Evolutionary conservation across 2,329 filamentous ascomycete genomes (phyloP).

Genomic region (Lasiodiplodia gonubiensis): DNA sequence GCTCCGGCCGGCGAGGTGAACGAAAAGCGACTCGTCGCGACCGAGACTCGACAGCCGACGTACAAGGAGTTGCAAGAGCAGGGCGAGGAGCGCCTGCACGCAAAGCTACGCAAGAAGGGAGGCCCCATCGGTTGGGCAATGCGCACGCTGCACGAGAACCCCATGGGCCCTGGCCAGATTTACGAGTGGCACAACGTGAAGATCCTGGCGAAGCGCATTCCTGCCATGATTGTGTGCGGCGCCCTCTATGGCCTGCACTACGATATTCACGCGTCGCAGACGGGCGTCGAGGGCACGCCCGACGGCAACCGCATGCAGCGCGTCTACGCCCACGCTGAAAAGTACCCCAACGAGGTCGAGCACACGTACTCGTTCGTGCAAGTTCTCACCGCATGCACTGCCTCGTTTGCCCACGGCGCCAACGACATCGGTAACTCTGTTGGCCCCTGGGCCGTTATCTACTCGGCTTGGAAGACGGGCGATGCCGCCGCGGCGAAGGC

Average conservation of each 20-base stretch:
- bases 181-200: conserved; percentile 77
- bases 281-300: conserved; percentile 72
- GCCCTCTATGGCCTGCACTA: conserved; percentile 78
- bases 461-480: conserved; percentile 61
- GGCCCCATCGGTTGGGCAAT: conserved; percentile 84
- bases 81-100: conserved; percentile 64
- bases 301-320: conserved; percentile 74
- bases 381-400: conserved; percentile 53
- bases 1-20: conserved; percentile 26
- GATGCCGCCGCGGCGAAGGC: conserved; percentile 66
- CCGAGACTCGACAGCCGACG: conserved; percentile 58
- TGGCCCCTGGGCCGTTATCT: conserved; percentile 47
- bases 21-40: conserved; percentile 49
- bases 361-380: conserved; percentile 57
- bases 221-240: conserved; percentile 68
- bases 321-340: conserved; percentile 61
- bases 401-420: conserved; percentile 66
- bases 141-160: conserved; percentile 76
- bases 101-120: conserved; percentile 64
- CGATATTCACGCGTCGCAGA: conserved; percentile 79
- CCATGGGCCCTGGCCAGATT: conserved; percentile 72
- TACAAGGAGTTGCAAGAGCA: conserved; percentile 68
- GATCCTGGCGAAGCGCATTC: conserved; percentile 67
- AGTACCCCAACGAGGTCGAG: conserved; percentile 47
- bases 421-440: conserved; percentile 63